phyloP scores from a whole-genome alignment of 2,329 filamentous ascomycete species.

The Coniochaeta sp. region DNA sequence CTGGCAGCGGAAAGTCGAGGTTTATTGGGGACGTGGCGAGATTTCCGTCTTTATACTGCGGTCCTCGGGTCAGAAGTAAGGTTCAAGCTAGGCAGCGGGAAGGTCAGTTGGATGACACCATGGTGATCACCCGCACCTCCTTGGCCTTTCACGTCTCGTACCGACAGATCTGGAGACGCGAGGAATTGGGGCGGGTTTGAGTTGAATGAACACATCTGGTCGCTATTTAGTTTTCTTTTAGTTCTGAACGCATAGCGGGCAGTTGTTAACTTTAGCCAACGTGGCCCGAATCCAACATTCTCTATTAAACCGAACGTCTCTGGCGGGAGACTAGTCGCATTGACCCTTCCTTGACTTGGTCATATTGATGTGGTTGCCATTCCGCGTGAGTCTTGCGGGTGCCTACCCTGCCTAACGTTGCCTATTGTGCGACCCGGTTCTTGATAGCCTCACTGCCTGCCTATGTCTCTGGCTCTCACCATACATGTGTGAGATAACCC shows the following conservation, averaged over 20 bases:
- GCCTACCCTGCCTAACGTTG: no score
- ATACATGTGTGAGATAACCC: no score
- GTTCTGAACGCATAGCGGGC: background rate
- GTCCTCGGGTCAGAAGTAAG: background rate
- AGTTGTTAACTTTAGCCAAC: background rate
- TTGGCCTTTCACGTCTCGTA: background rate
- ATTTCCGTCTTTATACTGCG: background rate
- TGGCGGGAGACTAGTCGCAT: no score
- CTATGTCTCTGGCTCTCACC: no score
- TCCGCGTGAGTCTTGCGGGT: no score
- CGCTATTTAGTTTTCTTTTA: background rate
- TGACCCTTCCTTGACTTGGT: no score
- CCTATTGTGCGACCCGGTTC: no score
- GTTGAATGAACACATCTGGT: background rate
- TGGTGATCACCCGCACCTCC: background rate
- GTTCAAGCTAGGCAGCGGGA: conserved; percentile 1
- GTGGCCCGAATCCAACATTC: background rate
- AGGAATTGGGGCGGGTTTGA: background rate
- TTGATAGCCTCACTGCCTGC: no score
- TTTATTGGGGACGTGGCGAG: background rate
- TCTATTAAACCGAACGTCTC: no score
- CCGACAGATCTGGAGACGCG: background rate
- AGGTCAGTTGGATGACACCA: background rate
- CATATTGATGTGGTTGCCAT: no score
- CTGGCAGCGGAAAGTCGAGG: background rate